phyloP scores from a whole-genome alignment of 192 early-diverging fungal genomes.

The Mortierella antarctica region DNA sequence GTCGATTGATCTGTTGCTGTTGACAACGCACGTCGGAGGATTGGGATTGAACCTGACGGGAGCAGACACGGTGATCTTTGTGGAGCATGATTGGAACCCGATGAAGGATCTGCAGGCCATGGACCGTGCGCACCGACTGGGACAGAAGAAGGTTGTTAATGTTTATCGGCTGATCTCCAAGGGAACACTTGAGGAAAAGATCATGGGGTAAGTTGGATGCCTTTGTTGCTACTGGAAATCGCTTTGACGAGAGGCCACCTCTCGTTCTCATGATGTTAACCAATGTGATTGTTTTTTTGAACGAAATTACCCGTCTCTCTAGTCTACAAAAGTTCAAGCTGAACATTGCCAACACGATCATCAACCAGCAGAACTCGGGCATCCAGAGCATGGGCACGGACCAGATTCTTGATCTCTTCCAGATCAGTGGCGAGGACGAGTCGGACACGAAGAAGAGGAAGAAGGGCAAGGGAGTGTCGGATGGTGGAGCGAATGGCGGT shows the following conservation, averaged over 20 bases:
- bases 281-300: neutral
- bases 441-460: conserved; percentile 50
- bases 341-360: conserved; percentile 94
- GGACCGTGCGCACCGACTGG: conserved; percentile 98
- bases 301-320: neutral
- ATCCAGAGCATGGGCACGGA: conserved; percentile 96
- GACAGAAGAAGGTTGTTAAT: conserved; percentile 97
- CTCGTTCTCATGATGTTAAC: neutral
- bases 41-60: conserved; percentile 97
- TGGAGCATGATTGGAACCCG: conserved; percentile 99
- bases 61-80: conserved; percentile 99
- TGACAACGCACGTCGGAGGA: conserved; percentile 98
- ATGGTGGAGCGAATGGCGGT: conserved; percentile 7
- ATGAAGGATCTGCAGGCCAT: conserved; percentile 99
- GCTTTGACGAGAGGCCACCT: neutral
- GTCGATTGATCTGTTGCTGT: conserved; percentile 91
- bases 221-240: conserved; percentile 19
- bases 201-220: conserved; percentile 85
- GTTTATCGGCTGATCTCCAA: conserved; percentile 97
- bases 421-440: conserved; percentile 67
- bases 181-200: conserved; percentile 99
- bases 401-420: conserved; percentile 94
- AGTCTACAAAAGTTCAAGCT: conserved; percentile 98
- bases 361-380: conserved; percentile 96
- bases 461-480: conserved; percentile 23